These are phyloP conservation scores for Babesia ovis DNA, from an alignment of 169 alveolate species.

Conservation along the genomic window DNA sequence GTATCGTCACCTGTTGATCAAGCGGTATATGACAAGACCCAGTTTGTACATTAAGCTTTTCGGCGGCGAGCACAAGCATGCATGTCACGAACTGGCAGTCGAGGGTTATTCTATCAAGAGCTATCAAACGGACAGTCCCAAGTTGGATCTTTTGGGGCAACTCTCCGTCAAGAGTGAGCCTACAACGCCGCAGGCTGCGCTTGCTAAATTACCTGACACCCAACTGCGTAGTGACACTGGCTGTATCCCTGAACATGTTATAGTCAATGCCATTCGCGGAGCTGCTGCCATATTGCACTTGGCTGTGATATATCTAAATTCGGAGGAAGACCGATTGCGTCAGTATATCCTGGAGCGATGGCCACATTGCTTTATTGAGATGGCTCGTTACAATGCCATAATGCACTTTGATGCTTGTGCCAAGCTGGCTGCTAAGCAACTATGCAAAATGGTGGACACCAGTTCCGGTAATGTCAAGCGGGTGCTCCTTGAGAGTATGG, in stretches of 20 bases:
- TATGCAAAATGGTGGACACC: conserved; percentile 25
- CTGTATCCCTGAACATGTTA: conserved; percentile 12
- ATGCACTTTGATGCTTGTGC: conserved; percentile 41
- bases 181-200: no score
- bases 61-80: background rate
- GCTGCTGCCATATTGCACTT: conserved; percentile 28
- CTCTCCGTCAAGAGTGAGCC: background rate
- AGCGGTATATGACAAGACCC: conserved; percentile 1
- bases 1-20: conserved; percentile 16
- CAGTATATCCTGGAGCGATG: conserved; percentile 2
- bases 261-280: conserved; percentile 19
- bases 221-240: background rate
- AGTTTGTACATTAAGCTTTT: background rate
- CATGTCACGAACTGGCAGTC: background rate
- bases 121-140: background rate
- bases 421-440: conserved; percentile 21
- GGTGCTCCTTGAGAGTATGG: conserved; percentile 33
- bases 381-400: conserved; percentile 37
- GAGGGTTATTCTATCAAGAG: background rate
- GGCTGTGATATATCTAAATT: conserved; percentile 6
- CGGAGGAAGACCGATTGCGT: conserved; percentile 18
- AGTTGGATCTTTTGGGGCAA: background rate
- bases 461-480: conserved; percentile 5
- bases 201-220: background rate
- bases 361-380: conserved; percentile 41